Base-by-base conservation (phyloP, 192 early-diverging fungal genomes). In the Oehlia diaphana region DNA sequence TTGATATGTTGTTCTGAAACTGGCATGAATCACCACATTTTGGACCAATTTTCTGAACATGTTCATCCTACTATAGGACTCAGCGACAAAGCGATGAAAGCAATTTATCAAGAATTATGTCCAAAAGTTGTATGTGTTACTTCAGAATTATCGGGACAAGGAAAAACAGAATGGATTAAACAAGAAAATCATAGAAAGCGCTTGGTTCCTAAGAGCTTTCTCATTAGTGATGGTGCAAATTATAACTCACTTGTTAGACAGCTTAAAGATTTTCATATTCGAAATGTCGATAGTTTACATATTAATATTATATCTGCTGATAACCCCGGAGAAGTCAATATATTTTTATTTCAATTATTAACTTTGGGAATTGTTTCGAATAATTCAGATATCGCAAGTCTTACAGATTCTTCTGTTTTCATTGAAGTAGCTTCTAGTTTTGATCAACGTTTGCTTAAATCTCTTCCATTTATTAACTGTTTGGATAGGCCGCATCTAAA, bases 321-420 rank as follows among this genome's bases (percentile, higher is more conserved):
- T 63, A 21, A 78, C 58, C 64, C 64, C 31, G 42, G n/a, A 26
- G 80, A 81, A 28, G 66, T 81, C 3, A 81, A 81, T 71, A 70
- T 77, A 26, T 76, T 81, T 58, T 44, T 81, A 4, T 81, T 81
- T 78, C 64, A 81, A 69, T n/a, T 81, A 28, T 58, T 81, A n/a
- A 70, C 68, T 14, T 72, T 81, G 9, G 72, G 75, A 23, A 70
- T 81, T 3, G 65, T 81, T 6, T 77, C 63, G 8, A 70, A 68
- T 69, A 44, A 67, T 35, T 23, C 35, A 19, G 50, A 75, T 58
- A 81, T 81, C 5, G 74, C 74, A 63, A 23, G 10, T 13, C 44
- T 81, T 37, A 65, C 61, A 26, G 2, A 19, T 13, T 50, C 53
- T 10, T 12, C 7, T 19, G 9, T 76, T 33, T 77, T 39, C n/a